Evolutionary conservation across 176 grass and related monocot genomes (phyloP), one percentile per base, ranked within the genome.

Genomic region (Hsuehochloa calcarea): DNA sequence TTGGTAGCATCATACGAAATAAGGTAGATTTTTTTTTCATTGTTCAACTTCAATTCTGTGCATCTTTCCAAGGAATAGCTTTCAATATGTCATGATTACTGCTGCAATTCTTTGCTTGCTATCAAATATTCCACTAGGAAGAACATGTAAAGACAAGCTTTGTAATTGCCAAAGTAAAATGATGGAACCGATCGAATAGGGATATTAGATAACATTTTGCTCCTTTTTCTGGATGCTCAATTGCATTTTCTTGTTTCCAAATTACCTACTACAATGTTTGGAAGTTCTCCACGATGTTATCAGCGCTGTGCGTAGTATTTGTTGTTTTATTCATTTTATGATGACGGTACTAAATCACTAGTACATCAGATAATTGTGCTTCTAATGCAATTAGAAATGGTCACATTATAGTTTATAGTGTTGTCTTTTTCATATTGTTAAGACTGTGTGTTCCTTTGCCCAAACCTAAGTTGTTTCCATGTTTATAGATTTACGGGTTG

Each of bases 1-100:
- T 98, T 77, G 93, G 96, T 34, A 89, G 41, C 65, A 90, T 98
- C 17, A 79, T 86, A 81, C 85, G 96, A 64, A 98, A 94, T 81
- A 98, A 98, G 96, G 96, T 98, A 79, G 6, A 26, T 39, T 77
- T 16, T 27, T 44, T 44, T 74, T 66, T 83, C 34, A 68, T 80
- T 22, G 13, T 79, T 84, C n/a, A 80, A 74, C 12, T 61, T 79
- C 10, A 52, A 0, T 54, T 54, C 11, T 46, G 9, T 72, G 19
- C 68, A 55, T 68, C 22, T 22, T 14, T 67, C 8, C 19, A 38
- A 66, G 43, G 8, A 55, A 66, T 72, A 78, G 17, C 22, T 52
- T 72, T 82, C 11, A 65, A 27, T 54, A 38, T 63, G 16, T 70
- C 43, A 81, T 74, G 39, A 40, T 51, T 74, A 40, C 68, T 68